Percentiles rank a stretch among this genome's conserved stretches.
phyloP scores from a whole-genome alignment of 2,329 filamentous ascomycete genomes.

The Thelonectria blattea region DNA sequence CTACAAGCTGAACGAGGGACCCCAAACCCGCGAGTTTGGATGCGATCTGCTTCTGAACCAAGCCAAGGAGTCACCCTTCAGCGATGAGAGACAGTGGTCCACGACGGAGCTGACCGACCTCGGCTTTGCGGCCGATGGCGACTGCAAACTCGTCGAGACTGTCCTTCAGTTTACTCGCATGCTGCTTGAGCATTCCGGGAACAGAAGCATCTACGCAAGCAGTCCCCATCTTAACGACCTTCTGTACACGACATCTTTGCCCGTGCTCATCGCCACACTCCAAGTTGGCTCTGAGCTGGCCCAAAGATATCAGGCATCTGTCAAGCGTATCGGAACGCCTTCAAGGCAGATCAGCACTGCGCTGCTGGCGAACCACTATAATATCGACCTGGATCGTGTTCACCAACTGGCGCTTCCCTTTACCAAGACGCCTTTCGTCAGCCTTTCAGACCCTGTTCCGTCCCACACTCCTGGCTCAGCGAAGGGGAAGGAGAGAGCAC shows the following conservation, averaged over 20 bases:
- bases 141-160: conserved; percentile 78
- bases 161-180: conserved; percentile 86
- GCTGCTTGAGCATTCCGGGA: conserved; percentile 92
- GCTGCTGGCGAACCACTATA: conserved; percentile 84
- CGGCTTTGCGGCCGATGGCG: conserved; percentile 76
- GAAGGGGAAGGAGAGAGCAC: conserved; percentile 79
- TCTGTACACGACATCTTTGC: conserved; percentile 83
- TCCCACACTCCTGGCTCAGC: conserved; percentile 59
- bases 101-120: conserved; percentile 58
- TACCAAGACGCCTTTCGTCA: conserved; percentile 69
- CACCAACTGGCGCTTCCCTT: conserved; percentile 86
- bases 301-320: conserved; percentile 88
- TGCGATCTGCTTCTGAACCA: conserved; percentile 68
- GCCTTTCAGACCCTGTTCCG: conserved; percentile 58
- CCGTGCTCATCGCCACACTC: conserved; percentile 78
- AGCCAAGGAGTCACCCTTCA: conserved; percentile 57
- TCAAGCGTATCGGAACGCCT: conserved; percentile 74
- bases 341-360: conserved; percentile 72
- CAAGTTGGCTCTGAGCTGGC: conserved; percentile 85
- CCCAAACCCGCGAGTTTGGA: conserved; percentile 79
- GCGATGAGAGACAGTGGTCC: conserved; percentile 54
- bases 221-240: conserved; percentile 88
- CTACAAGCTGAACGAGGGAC: conserved; percentile 81
- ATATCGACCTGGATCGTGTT: conserved; percentile 78
- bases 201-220: conserved; percentile 94